Evolutionary conservation across 352 stramenopile species (phyloP).

Genomic region (Phytopythium oedochilum): DNA sequence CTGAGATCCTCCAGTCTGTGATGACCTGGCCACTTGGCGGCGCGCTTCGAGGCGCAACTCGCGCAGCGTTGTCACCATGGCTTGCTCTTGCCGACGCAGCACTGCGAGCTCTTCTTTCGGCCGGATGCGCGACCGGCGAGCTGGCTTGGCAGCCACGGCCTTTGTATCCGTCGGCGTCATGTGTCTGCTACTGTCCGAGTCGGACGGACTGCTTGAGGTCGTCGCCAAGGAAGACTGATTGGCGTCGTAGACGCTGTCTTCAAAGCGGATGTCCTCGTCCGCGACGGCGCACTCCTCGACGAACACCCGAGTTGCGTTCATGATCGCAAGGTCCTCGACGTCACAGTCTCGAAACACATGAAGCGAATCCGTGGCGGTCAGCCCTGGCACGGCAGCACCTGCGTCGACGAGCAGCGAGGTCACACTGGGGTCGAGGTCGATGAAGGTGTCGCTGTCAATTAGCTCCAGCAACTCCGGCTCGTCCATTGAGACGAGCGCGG

Average conservation of each 20-base stretch:
- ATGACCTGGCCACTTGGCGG: neutral
- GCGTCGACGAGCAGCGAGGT: too few species aligned
- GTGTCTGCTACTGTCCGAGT: neutral
- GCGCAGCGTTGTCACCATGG: neutral
- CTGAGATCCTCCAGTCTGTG: neutral
- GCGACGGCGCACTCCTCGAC: neutral
- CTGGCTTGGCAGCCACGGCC: neutral
- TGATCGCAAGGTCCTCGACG: neutral
- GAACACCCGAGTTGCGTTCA: neutral
- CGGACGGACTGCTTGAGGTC: neutral
- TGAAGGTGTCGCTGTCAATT: too few species aligned
- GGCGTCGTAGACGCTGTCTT: neutral
- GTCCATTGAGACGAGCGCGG: too few species aligned
- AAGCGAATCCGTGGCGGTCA: neutral
- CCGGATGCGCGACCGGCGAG: neutral
- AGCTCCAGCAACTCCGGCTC: too few species aligned
- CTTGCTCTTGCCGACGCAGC: neutral
- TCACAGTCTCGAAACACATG: neutral
- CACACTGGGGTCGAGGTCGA: too few species aligned
- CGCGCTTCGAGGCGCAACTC: neutral
- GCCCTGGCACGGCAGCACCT: neutral
- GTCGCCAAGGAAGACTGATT: neutral
- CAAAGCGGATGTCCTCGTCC: neutral
- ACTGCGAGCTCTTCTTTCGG: slow-evolving; percentile 1
- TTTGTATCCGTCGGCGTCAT: too few species aligned